These are phyloP conservation scores for Kingdonia uniflora DNA, from an alignment of 164 flowering plant genomes.

Conservation along the genomic window DNA sequence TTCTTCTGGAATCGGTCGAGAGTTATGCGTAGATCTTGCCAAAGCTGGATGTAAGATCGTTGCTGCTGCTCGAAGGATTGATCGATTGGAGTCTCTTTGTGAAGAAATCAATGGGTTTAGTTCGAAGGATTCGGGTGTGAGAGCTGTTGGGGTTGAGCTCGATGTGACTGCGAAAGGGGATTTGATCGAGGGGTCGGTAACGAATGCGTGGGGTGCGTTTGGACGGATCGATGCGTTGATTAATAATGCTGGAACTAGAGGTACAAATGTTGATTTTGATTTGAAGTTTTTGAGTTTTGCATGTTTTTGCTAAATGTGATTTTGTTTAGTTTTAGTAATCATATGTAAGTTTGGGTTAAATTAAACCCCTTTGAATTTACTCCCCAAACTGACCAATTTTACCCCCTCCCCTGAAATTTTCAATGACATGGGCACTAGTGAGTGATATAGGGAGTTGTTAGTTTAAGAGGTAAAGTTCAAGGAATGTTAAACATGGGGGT, in stretches of 20 bases:
- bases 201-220: slow-evolving; percentile 66
- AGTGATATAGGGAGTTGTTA: too few species aligned
- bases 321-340: too few species aligned
- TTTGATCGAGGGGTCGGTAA: slow-evolving; percentile 33
- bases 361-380: too few species aligned
- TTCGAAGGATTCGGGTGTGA: background rate
- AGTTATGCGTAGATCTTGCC: slow-evolving; percentile 55
- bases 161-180: slow-evolving; percentile 41
- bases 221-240: slow-evolving; percentile 64
- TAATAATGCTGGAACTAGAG: slow-evolving; percentile 74
- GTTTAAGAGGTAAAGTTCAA: too few species aligned
- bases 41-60: slow-evolving; percentile 57
- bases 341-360: too few species aligned
- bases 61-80: slow-evolving; percentile 70
- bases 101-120: slow-evolving; percentile 44
- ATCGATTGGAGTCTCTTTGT: slow-evolving; percentile 54
- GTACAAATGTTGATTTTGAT: slow-evolving; percentile 21
- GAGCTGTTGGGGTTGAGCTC: slow-evolving; percentile 27
- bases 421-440: too few species aligned
- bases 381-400: too few species aligned
- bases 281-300: too few species aligned
- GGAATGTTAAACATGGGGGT: too few species aligned
- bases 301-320: too few species aligned
- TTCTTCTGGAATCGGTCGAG: slow-evolving; percentile 64
- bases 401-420: too few species aligned